Conservation (phyloP, 352 stramenopile species). For the Phytophthora boehmeriae region DNA sequence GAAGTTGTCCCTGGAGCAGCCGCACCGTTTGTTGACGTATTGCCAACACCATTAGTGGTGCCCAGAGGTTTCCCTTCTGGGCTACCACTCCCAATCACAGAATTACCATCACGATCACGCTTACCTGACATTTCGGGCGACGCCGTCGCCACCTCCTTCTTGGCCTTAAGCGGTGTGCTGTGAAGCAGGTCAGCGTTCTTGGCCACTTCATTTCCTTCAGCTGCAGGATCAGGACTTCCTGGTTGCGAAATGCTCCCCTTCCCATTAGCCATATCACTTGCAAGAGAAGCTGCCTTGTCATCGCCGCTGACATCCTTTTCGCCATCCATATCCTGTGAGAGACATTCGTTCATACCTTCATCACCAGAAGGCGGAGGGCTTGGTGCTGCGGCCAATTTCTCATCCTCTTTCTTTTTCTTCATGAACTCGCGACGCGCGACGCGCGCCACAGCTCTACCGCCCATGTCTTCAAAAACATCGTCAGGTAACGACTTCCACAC, state of each 20-base stretch:
- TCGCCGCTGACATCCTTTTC: constrained; percentile 51
- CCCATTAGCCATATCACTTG: constrained; percentile 26
- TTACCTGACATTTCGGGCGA: constrained; percentile 45
- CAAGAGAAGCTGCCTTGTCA: constrained; percentile 36
- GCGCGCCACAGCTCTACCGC: constrained; percentile 65
- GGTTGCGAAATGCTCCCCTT: constrained; percentile 52
- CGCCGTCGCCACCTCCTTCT: constrained; percentile 24
- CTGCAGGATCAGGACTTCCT: constrained; percentile 54
- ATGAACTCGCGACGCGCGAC: constrained; percentile 72
- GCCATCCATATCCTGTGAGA: constrained; percentile 65
- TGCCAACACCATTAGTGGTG: constrained; percentile 21
- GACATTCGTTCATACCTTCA: constrained; percentile 53
- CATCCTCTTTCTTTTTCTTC: constrained; percentile 89
- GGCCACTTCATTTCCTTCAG: constrained; percentile 29
- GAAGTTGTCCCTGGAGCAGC: constrained; percentile 33
- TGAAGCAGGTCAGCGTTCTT: constrained; percentile 19
- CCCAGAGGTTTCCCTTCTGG: constrained; percentile 29
- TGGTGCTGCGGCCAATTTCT: constrained; percentile 49
- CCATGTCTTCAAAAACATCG: constrained; percentile 86
- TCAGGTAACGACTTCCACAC: constrained; percentile 89
- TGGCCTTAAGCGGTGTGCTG: constrained; percentile 41
- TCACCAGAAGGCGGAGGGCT: constrained; percentile 49
- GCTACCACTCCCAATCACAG: constrained; percentile 22
- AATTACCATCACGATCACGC: constrained; percentile 41
- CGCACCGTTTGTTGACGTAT: constrained; percentile 33